Percentiles rank a stretch among this genome's conserved stretches.
Evolutionary conservation across 176 grass and related monocot genomes (phyloP).

Genomic region (Carex pumila): DNA sequence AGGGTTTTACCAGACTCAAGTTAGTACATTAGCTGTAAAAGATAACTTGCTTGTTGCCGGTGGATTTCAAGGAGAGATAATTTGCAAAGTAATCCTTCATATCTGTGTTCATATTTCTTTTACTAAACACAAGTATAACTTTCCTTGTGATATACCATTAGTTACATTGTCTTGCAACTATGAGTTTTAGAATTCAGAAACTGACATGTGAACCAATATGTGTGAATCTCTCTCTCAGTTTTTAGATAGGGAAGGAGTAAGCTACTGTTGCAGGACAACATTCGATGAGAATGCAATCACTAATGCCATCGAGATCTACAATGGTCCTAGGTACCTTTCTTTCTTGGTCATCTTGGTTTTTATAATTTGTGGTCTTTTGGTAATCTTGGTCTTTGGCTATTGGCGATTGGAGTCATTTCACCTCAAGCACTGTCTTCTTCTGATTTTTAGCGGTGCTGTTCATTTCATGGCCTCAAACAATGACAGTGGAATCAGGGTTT

Average conservation of each 20-base stretch:
- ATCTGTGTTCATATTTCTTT: background rate
- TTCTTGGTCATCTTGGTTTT: background rate
- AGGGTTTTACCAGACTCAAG: conserved; percentile 73
- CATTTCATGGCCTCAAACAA: conserved; percentile 77
- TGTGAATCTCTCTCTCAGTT: conserved; percentile 30
- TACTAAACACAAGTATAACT: background rate
- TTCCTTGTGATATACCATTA: background rate
- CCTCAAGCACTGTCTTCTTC: background rate
- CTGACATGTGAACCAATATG: background rate
- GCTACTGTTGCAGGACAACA: conserved; percentile 68
- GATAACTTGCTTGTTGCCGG: conserved; percentile 71
- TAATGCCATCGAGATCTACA: conserved; percentile 76
- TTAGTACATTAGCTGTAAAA: conserved; percentile 73
- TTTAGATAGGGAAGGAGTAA: conserved; percentile 81
- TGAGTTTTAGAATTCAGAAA: background rate
- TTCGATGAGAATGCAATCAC: conserved; percentile 60
- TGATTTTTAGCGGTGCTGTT: conserved; percentile 49
- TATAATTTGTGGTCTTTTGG: background rate
- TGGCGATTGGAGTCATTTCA: background rate
- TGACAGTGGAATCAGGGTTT: conserved; percentile 65
- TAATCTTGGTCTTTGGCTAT: background rate
- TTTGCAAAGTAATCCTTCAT: conserved; percentile 74
- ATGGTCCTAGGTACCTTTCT: conserved; percentile 51
- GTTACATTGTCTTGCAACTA: background rate
- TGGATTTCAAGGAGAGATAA: conserved; percentile 75